Conservation (phyloP, 73 alveolate genomes). For the Tetrahymena thermophila region DNA sequence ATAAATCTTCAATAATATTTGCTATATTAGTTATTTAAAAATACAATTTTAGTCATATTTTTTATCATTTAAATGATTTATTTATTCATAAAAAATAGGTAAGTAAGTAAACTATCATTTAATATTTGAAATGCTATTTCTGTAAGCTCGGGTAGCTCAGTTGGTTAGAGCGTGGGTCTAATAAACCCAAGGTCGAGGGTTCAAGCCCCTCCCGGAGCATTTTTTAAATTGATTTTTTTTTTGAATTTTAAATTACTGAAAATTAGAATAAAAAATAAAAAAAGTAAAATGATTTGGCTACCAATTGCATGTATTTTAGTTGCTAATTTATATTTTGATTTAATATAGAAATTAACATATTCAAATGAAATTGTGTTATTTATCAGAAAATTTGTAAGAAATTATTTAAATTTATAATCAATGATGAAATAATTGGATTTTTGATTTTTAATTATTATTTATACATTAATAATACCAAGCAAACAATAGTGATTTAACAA, state of each 20-base stretch:
- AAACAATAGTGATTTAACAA: background rate
- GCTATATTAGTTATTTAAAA: too few species aligned
- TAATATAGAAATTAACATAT: background rate
- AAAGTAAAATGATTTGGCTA: background rate
- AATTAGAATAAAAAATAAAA: too few species aligned
- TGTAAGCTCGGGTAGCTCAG: conserved; percentile 2
- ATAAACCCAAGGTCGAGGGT: conserved; percentile 5
- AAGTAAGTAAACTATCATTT: background rate
- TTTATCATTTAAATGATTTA: too few species aligned
- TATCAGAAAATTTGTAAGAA: background rate
- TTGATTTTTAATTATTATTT: background rate
- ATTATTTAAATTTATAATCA: background rate
- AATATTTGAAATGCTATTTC: background rate
- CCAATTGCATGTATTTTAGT: background rate
- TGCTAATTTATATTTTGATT: too few species aligned
- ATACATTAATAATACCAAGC: background rate
- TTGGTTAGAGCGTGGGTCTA: conserved; percentile 5
- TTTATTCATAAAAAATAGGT: too few species aligned
- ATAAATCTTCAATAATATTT: too few species aligned
- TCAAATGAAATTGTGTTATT: background rate
- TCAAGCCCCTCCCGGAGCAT: conserved; percentile 6
- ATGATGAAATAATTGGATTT: background rate
- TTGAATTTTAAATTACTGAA: too few species aligned
- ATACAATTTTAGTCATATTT: too few species aligned
- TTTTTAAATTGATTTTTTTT: background rate